phyloP scores from a whole-genome alignment of 2,329 filamentous ascomycete species.

The Nannizzia gypsea region DNA sequence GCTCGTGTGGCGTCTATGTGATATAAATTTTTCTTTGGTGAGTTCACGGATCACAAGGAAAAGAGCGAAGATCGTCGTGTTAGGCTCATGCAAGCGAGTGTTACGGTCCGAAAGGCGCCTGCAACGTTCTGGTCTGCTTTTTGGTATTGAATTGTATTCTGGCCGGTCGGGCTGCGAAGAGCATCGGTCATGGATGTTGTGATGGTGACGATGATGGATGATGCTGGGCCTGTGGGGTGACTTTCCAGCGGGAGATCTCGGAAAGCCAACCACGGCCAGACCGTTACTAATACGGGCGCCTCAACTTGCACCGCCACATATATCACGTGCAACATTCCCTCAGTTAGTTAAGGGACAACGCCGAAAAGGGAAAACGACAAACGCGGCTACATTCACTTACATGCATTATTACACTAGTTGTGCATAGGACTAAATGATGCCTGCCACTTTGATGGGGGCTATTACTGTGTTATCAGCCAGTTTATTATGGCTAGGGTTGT shows the following conservation, averaged over 20 bases:
- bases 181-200: background rate
- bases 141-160: background rate
- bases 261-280: background rate
- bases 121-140: background rate
- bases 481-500: too few species aligned
- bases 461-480: too few species aligned
- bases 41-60: background rate
- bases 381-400: too few species aligned
- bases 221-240: background rate
- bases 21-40: background rate
- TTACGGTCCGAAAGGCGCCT: background rate
- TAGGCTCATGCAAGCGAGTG: background rate
- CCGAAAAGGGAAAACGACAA: too few species aligned
- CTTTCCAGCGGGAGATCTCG: conserved; percentile 1
- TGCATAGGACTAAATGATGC: too few species aligned
- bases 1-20: background rate
- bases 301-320: background rate
- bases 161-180: background rate
- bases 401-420: too few species aligned
- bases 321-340: background rate
- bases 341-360: too few species aligned
- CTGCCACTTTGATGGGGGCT: too few species aligned
- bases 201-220: background rate
- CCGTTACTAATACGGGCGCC: background rate
- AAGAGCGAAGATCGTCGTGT: background rate